Evolutionary conservation across 192 early-diverging fungal genomes (phyloP), one percentile per base, ranked within the genome.

Genomic region (Jimgerdemannia flammicorona): DNA sequence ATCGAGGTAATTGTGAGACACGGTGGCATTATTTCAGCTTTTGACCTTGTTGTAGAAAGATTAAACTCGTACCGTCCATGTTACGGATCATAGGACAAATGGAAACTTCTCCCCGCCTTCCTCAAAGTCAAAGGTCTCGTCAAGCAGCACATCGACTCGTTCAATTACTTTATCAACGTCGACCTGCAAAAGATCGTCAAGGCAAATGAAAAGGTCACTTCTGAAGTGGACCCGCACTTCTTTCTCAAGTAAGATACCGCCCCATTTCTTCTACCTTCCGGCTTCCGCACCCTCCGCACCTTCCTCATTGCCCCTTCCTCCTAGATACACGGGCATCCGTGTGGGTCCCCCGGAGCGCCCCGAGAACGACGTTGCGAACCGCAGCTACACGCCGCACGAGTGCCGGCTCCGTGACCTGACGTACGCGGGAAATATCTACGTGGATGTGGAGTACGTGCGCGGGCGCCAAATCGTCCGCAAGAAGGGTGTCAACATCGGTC

Each of bases 71-170:
- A 40, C 44, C 40, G 44, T 67, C 64, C 49, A 10, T 49, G 64
- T 4, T 68, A 3, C 20, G 9, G 40, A 66, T 43, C 43, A 39
- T 84, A 95, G 91, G 97, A 99, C 85, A 99, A 99, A 79, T 99
- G 98, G 98, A 89, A 96, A 79, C 86, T 99, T 54, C 85, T 99
- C 19, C 98, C 98, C 3, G 97, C 98, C 1, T 99, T 98, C 81
- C 83, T 99, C 43, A 95, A 96, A 79, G 94, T 97, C 42, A 97
- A 97, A 76, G 98, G 98, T 73, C 89, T 99, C 20, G 93, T 99
- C 70, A 98, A 98, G 83, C 98, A 99, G 81, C 98, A 99, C 81
- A 91, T 98, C 74, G 98, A 99, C 82, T 99, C 98, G 7, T 99
- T 97, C 85, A 97, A 99, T 86, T 98, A 97, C 81, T 99, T 98